Evolutionary conservation across 164 flowering plant genomes (phyloP), one percentile per base, ranked within the genome.

Genomic region (Umbilicus rupestris): DNA sequence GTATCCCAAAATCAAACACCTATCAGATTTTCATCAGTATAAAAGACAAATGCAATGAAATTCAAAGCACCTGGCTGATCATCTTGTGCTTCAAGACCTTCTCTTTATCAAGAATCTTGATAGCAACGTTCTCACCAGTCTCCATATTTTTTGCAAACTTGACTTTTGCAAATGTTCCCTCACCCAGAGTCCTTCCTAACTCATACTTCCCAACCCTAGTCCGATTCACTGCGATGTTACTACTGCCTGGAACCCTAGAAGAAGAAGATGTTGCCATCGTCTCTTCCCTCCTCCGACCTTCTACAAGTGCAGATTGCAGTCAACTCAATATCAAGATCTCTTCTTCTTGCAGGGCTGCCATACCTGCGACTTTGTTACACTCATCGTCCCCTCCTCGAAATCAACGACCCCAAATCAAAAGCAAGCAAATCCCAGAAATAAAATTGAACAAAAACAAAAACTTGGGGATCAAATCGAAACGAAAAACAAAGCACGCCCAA

Each of bases 121-220:
- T 89, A 3, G 96, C 96, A 5, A 85, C 90, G 52, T 78, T 79
- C 55, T 87, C 89, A 1, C 81, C 81, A 0, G 85, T 87, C 69
- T 80, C 89, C 0, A 73, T 26, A 57, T 89, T 81, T 69, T 82
- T 72, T 19, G 96, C 96, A 33, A 87, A 89, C 75, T 89, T 89
- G 66, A 89, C 96, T 83, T 87, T 89, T 8, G 92, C 96, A 71
- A 87, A 87, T 1, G 87, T 81, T 0, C 96, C 96, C 69, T 87
- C 92, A 9, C 96, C 96, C 11, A 89, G 73, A 10, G 96, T 89
- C 81, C 87, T 70, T 20, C 96, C 96, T 0, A 89, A 73, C 73
- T 87, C 92, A 71, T 87, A 89, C 73, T 67, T 89, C 62, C 96
- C 96, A 31, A 89, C 90, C 29, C 87, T 77, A 12, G 87, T 84